phyloP scores from a whole-genome alignment of 83 land plant genomes.

The Isoetes engelmannii region DNA sequence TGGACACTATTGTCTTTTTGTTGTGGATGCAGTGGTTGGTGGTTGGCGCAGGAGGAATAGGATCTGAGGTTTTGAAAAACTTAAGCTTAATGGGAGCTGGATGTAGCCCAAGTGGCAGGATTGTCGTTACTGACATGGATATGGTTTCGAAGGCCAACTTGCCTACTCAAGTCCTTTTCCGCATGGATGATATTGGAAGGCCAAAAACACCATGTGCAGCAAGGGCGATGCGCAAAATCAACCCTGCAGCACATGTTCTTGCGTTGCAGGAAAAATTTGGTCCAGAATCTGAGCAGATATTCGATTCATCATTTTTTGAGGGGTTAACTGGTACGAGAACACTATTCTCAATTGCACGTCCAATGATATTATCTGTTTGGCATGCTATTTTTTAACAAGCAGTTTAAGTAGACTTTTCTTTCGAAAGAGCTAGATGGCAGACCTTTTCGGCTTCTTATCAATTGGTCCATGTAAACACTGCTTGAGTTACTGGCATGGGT shows the following conservation, averaged over 20 bases:
- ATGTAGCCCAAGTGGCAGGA: conserved; percentile 42
- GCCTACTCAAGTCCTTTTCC: conserved; percentile 38
- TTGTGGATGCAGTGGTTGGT: conserved; percentile 44
- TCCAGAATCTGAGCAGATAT: conserved; percentile 37
- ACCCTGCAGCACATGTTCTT: conserved; percentile 45
- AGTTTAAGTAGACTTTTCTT: too few relatives aligned
- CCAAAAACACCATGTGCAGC: conserved; percentile 44
- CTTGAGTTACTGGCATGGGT: too few relatives aligned
- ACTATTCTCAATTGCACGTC: too few relatives aligned
- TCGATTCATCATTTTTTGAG: conserved; percentile 46
- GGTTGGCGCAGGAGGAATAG: conserved; percentile 55
- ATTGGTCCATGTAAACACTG: too few relatives aligned
- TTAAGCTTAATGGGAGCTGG: conserved; percentile 52
- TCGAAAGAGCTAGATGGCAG: too few relatives aligned
- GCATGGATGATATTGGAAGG: conserved; percentile 40
- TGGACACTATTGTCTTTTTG: background rate
- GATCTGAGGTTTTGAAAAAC: conserved; percentile 48
- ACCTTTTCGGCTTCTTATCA: too few relatives aligned
- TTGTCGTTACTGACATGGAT: conserved; percentile 49
- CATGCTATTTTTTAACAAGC: too few relatives aligned
- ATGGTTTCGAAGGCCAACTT: conserved; percentile 40
- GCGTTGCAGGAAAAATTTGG: conserved; percentile 45
- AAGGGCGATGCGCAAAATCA: conserved; percentile 47
- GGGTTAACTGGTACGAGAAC: background rate
- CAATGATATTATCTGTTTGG: too few relatives aligned